Base-by-base conservation (phyloP, 2,329 filamentous ascomycete species). In the Kalaharituber pfeilii region DNA sequence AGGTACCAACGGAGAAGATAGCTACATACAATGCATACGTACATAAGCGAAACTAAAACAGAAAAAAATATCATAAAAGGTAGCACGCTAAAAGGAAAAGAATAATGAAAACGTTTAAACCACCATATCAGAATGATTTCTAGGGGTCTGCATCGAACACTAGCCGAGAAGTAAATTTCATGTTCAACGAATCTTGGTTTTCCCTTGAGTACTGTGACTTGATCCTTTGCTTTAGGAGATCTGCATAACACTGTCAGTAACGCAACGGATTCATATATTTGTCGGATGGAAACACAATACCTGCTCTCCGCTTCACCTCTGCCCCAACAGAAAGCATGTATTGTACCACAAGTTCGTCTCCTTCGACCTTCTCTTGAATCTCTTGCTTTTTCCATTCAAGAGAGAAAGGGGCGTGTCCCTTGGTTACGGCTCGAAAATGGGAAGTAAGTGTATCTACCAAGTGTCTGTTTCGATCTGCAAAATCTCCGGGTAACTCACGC, bases 301-400 rank as follows among this genome's bases (percentile, higher is more conserved):
- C 56, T 30, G 45, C 50, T n/a, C 50, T 20, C 18, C 42, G 51
- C 36, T 57, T 56, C 18, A 58, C 49, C 50, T 52, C 52, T 49
- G 52, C 45, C 6, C 56, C 53, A 1, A 58, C 49, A 22, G 25
- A 51, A 39, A 51, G 53, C 59, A 61, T 59, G 33, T 61, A 61
- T 7, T 56, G 52, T 6, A 61, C 30, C n/a, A 56, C 57, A 20
- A 53, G 50, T 13, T 53, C 50, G 30, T 61, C 59, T 18, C 53
- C 44, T 1, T 57, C 59, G n/a, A 56, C 56, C 51, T 56, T 58
- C 22, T 50, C 49, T 28, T 56, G 27, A 2, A 53, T 51, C 36
- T 59, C 58, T 9, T 58, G 53, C n/a, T 52, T 56, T 20, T 59
- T 50, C 59, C 59, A 59, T 33, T 61, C 58, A 24, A 58, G 52